Evolutionary conservation across 768 basidiomycete genomes (phyloP), one percentile per base, ranked within the genome.

Genomic region (Mycena alexandri): DNA sequence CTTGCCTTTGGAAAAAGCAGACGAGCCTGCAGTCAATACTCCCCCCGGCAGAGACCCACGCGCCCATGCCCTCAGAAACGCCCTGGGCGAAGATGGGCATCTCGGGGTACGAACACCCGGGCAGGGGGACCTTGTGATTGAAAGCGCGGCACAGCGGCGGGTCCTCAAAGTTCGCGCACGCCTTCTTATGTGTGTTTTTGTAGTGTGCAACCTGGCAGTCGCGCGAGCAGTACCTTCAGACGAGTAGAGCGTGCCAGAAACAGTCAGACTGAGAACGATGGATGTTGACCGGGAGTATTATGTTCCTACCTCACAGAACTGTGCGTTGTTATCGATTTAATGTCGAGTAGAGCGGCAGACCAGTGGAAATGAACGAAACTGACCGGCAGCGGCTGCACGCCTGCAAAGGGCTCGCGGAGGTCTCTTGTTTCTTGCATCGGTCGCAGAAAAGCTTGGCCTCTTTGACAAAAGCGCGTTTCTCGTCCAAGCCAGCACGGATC

Each of bases 131-230:
- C 14, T 24, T 70, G 43, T 29, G 34, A 24, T 57, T 67, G 64
- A 70, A 70, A 1, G 63, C 65, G 21, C 69, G 69, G 24, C 69
- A 70, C 9, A 67, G 60, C 59, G 69, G 69, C 9, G 69, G 69
- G 12, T 52, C 53, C 25, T 12, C 34, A 29, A 70, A 70, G 34
- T 21, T 41, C 33, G 65, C 61, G 54, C 69, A 70, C 5, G 25
- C 65, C 29, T 50, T 46, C 58, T 70, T 70, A 55, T 70, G 69
- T 7, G 47, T 21, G 8, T 8, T 5, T 36, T 67, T 62, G 60
- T 57, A 70, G 21, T 70, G 64, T 33, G 61, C 64, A 42, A 58
- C 38, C 54, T 70, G 69, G 48, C 69, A 70, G 4, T 56, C 63
- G 11, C 64, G 64, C n/a, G 54, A 56, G 50, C 69, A 70, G 61